Conservation (phyloP, 768 basidiomycete genomes). For the Naganishia kalamii region DNA sequence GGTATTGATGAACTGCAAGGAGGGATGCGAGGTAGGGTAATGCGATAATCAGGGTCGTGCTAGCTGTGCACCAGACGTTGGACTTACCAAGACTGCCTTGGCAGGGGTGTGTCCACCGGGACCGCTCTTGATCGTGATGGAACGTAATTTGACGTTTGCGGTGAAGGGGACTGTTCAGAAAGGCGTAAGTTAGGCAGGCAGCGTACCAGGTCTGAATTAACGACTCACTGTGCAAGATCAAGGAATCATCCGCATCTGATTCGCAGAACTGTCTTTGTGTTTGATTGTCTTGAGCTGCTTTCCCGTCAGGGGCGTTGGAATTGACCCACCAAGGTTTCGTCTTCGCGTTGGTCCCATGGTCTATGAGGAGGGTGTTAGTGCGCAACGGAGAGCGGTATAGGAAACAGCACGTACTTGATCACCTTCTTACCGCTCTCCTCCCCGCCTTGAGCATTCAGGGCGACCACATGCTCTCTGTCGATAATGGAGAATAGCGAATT, state of each 20-base stretch:
- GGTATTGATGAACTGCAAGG: constrained; percentile 68
- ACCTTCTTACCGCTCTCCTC: constrained; percentile 52
- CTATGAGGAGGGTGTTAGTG: not conserved
- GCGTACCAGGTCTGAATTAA: constrained; percentile 12
- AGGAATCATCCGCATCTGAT: constrained; percentile 84
- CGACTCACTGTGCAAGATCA: constrained; percentile 48
- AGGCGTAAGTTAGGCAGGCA: not conserved
- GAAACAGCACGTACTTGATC: constrained; percentile 55
- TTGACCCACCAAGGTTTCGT: constrained; percentile 60
- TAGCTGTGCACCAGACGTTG: not conserved
- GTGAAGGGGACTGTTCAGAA: constrained; percentile 63
- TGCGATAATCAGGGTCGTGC: no score
- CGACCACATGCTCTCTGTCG: constrained; percentile 71
- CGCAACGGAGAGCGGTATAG: not conserved
- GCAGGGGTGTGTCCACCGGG: constrained; percentile 70
- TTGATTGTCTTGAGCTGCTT: constrained; percentile 6
- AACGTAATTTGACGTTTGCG: constrained; percentile 73
- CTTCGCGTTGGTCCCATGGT: constrained; percentile 71
- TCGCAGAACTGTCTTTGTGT: constrained; percentile 59
- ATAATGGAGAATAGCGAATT: constrained; percentile 60
- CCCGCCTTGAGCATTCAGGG: constrained; percentile 60
- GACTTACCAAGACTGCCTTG: constrained; percentile 63
- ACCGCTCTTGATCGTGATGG: constrained; percentile 75
- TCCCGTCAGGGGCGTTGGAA: not conserved
- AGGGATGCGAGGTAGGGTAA: not conserved